These are phyloP conservation scores for Cantharellus anzutake DNA, from an alignment of 768 basidiomycete species.

Conservation along the genomic window DNA sequence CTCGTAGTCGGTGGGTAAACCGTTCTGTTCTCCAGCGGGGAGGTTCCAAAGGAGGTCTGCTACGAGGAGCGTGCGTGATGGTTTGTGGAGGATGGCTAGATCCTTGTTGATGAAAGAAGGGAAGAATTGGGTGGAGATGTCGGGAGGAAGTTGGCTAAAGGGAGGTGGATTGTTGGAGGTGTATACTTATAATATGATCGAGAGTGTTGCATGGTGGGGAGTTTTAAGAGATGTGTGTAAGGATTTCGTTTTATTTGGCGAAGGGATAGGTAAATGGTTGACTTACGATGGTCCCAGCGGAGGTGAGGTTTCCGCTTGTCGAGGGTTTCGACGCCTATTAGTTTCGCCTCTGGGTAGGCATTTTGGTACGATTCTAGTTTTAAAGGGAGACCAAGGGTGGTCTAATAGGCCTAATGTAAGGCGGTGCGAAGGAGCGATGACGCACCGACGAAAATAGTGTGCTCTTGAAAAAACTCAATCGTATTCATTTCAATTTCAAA, in stretches of 20 bases:
- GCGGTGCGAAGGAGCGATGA: too few species aligned
- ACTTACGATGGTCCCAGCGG: too few species aligned
- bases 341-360: slow-evolving; percentile 49
- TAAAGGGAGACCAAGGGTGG: not conserved
- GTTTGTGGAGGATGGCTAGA: slow-evolving; percentile 24
- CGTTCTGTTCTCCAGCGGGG: slow-evolving; percentile 21
- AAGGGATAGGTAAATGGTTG: too few species aligned
- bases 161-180: not conserved
- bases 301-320: slow-evolving; percentile 22
- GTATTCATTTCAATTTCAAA: slow-evolving; percentile 8
- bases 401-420: not conserved
- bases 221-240: too few species aligned
- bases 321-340: slow-evolving; percentile 44
- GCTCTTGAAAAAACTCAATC: slow-evolving; percentile 5
- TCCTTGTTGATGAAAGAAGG: slow-evolving; percentile 20
- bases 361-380: slow-evolving; percentile 20
- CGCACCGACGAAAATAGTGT: slow-evolving; percentile 17
- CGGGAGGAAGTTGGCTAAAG: slow-evolving; percentile 10
- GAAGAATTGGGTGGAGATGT: slow-evolving; percentile 8
- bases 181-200: not conserved
- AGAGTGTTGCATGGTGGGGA: not conserved
- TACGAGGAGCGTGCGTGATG: slow-evolving; percentile 21
- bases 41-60: slow-evolving; percentile 29
- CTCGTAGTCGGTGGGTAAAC: too few species aligned
- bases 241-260: too few species aligned